These are phyloP conservation scores for Hortiboletus campestris DNA, from an alignment of 768 basidiomycete genomes.

Conservation along the genomic window DNA sequence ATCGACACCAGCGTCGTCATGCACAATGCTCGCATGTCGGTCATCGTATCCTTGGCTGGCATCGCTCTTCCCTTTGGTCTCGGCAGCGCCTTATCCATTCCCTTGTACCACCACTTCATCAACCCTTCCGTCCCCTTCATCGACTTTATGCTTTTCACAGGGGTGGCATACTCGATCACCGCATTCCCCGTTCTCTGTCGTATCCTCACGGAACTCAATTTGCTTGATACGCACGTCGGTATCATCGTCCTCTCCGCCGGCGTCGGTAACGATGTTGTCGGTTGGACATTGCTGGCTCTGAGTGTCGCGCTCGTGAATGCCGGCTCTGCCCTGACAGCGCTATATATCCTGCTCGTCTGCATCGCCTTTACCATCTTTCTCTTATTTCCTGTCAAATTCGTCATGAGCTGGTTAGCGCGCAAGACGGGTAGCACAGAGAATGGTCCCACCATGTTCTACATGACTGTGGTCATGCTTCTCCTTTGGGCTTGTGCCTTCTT, in stretches of 20 bases:
- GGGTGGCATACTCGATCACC: constrained; percentile 87
- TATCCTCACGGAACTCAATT: constrained; percentile 86
- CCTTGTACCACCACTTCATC: constrained; percentile 53
- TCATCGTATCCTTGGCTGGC: constrained; percentile 73
- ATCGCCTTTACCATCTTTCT: constrained; percentile 81
- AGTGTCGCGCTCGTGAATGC: constrained; percentile 93
- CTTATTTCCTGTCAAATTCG: constrained; percentile 60
- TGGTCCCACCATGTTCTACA: constrained; percentile 85
- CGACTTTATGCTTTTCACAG: constrained; percentile 92
- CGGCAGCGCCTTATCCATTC: constrained; percentile 71
- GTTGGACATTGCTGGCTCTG: constrained; percentile 87
- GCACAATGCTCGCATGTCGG: constrained; percentile 68
- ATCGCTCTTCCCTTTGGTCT: constrained; percentile 87
- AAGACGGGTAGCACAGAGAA: constrained; percentile 78
- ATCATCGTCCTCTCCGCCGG: constrained; percentile 92
- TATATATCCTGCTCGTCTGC: constrained; percentile 80
- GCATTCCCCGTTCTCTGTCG: constrained; percentile 86
- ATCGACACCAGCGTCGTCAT: constrained; percentile 80
- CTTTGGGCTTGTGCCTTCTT: constrained; percentile 89
- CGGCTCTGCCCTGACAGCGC: constrained; percentile 73
- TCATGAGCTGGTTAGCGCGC: constrained; percentile 69
- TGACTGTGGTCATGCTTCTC: constrained; percentile 78
- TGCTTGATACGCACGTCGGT: constrained; percentile 89
- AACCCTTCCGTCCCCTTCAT: constrained; percentile 68
- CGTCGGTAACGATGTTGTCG: constrained; percentile 84